Conservation (phyloP, 2,329 filamentous ascomycete species). For the Colletotrichum melonis region DNA sequence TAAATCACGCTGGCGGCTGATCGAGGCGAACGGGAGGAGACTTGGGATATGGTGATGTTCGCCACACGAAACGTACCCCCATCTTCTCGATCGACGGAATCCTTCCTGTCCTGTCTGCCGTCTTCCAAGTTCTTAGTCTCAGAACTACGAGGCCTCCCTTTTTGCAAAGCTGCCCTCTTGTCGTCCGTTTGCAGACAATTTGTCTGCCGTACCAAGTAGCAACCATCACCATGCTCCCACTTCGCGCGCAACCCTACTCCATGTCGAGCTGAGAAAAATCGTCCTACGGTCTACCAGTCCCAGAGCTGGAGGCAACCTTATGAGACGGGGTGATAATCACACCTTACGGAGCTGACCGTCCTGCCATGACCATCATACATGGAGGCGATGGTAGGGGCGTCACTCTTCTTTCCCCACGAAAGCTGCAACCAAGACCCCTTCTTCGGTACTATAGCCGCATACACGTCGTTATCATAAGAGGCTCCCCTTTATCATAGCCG, state of each 20-base stretch:
- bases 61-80: background rate
- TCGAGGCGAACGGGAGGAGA: background rate
- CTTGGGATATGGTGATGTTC: background rate
- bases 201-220: background rate
- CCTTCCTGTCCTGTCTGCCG: background rate
- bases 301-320: background rate
- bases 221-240: background rate
- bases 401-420: background rate
- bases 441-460: background rate
- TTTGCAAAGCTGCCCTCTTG: background rate
- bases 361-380: background rate
- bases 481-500: background rate
- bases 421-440: constrained; percentile 3
- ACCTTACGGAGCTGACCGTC: background rate
- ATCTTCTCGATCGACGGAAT: background rate
- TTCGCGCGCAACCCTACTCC: constrained; percentile 6
- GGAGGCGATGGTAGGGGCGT: background rate
- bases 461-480: background rate
- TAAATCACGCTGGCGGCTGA: background rate
- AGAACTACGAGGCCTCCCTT: background rate
- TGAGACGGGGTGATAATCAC: background rate
- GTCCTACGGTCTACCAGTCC: background rate
- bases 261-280: background rate
- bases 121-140: background rate
- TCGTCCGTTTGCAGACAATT: background rate